Percentiles rank a stretch among this genome's conserved stretches.
Conservation (phyloP, 441 rosid genomes). For the Mallotus repandus region DNA sequence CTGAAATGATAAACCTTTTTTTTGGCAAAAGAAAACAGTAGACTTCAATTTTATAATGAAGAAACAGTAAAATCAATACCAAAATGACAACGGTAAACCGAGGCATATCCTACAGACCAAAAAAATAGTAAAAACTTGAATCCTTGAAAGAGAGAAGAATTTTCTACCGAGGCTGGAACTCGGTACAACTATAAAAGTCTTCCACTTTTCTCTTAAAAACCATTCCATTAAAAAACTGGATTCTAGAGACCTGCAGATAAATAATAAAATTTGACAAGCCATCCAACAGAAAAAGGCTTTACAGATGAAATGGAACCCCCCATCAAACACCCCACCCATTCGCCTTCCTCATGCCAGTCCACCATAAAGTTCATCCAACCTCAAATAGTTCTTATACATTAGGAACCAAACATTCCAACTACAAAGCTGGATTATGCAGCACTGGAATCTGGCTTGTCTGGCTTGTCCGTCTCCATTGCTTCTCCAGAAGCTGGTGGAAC, state of each 20-base stretch:
- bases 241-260: conserved; percentile 29
- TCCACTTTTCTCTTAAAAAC: conserved; percentile 10
- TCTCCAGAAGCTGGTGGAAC: conserved; percentile 45
- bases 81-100: not conserved
- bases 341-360: conserved; percentile 11
- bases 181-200: conserved; percentile 4
- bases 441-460: conserved; percentile 46
- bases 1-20: not conserved
- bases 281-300: conserved; percentile 11
- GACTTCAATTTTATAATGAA: not conserved
- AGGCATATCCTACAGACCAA: not conserved
- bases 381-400: conserved; percentile 28
- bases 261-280: conserved; percentile 25
- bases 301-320: conserved; percentile 13
- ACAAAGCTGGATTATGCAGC: conserved; percentile 27
- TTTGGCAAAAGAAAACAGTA: not conserved
- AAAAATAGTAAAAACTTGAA: conserved; percentile 9
- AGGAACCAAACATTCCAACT: conserved; percentile 11
- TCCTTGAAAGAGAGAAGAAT: not conserved
- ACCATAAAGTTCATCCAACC: conserved; percentile 16
- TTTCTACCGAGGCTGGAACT: conserved; percentile 6
- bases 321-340: not conserved
- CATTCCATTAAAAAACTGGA: conserved; percentile 25
- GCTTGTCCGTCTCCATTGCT: conserved; percentile 70
- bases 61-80: conserved; percentile 2